phyloP scores from a whole-genome alignment of 768 basidiomycete genomes.

The Suillus americanus region DNA sequence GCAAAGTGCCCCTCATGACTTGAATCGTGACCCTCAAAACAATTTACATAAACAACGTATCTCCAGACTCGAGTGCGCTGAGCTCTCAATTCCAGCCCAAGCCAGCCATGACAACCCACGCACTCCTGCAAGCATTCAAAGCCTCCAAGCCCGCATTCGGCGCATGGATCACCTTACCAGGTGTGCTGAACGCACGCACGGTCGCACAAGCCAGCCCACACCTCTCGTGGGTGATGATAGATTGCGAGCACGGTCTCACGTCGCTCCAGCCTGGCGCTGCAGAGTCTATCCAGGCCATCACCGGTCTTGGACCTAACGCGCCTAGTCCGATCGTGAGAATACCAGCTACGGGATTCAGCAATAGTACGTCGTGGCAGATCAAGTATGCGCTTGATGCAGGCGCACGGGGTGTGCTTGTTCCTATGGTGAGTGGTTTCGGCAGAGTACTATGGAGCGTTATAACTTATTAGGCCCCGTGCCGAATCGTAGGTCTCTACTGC shows the following conservation, averaged over 20 bases:
- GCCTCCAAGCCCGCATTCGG: conserved; percentile 63
- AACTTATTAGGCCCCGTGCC: not conserved
- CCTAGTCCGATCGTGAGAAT: conserved; percentile 61
- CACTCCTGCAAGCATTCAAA: conserved; percentile 53
- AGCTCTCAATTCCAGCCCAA: not conserved
- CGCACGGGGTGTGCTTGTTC: conserved; percentile 62
- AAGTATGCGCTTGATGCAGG: conserved; percentile 71
- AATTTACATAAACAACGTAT: not conserved
- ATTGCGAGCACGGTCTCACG: conserved; percentile 68
- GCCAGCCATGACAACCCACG: conserved; percentile 47
- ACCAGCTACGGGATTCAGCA: conserved; percentile 58
- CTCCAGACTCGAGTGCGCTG: not conserved
- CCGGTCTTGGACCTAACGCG: conserved; percentile 40
- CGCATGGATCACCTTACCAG: conserved; percentile 63
- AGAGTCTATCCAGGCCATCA: conserved; percentile 55
- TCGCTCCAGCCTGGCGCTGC: conserved; percentile 55
- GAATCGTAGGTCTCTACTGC: conserved; percentile 50
- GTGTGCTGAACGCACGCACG: conserved; percentile 56
- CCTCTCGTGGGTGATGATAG: conserved; percentile 63
- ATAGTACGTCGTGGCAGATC: conserved; percentile 66
- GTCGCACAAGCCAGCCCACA: conserved; percentile 55
- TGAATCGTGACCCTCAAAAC: not conserved
- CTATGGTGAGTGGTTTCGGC: conserved; percentile 48
- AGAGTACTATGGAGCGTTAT: not conserved
- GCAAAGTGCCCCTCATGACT: conserved; percentile 6